Evolutionary conservation across 805 yeast genomes (phyloP), one percentile per base, ranked within the genome.

Genomic region (Clavispora santaluciae): DNA sequence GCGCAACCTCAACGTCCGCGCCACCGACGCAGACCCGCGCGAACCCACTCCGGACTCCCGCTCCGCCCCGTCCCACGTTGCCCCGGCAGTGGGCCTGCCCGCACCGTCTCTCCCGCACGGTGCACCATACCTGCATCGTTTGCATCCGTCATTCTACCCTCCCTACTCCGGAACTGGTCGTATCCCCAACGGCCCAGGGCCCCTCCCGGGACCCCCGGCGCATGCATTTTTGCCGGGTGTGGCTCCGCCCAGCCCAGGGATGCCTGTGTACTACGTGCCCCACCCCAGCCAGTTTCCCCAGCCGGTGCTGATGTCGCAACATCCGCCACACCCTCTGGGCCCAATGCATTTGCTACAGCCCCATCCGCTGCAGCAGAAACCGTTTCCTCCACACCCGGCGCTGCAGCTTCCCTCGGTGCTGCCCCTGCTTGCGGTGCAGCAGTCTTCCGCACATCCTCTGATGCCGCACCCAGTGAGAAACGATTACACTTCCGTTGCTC

Each of bases 131-230:
- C 36, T 15, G 21, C 26, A 3, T 11, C 28, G 8, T 22, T 5
- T 22, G 31, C 23, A 22, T 6, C 36, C 20, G 13, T 51, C 63
- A 8, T 53, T 48, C 35, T 58, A 55, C 36, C 69, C 70, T 1
- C 70, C 68, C 1, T 64, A 62, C 41, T 51, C 55, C 22, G 67
- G 70, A 4, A 50, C 48, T 10, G 67, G 65, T 4, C 54, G 70
- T 28, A 45, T 64, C 11, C 71, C 71, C 18, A 64, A 66, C 48
- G 71, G 70, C 3, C 72, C 72, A 0, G 72, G 71, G 2, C 71
- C 72, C 1, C 51, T 65, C 10, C 72, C 72, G 0, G 70, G 70
- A 1, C 72, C 73, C 3, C 66, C 70, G 4, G 68, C 70, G 6
- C 51, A 37, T 22, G 20, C 16, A 20, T 18, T 31, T 31, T n/a